A percentile compares a stretch with the other conserved stretches of the same genome.
Conservation (phyloP, 495 filamentous ascomycete species). For the Penicillium macrosclerotiorum region DNA sequence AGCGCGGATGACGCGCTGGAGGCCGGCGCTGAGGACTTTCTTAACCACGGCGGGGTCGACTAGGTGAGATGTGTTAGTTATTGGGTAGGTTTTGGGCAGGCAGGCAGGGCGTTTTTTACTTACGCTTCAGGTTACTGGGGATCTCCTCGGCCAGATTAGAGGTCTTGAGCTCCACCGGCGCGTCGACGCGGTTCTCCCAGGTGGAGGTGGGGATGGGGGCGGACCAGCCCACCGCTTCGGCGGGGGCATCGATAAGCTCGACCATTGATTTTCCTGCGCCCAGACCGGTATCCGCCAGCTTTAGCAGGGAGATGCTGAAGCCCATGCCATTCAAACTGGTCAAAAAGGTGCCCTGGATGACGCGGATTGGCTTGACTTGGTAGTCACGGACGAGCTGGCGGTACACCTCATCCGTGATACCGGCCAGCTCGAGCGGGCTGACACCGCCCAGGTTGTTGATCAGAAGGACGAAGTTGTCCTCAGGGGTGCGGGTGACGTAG, state of each 20-base stretch:
- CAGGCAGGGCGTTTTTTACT: slow-evolving; percentile 10
- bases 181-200: slow-evolving; percentile 49
- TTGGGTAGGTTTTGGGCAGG: neutral
- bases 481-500: slow-evolving; percentile 65
- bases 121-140: slow-evolving; percentile 68
- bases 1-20: slow-evolving; percentile 68
- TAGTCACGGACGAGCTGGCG: slow-evolving; percentile 68
- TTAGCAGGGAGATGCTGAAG: slow-evolving; percentile 85
- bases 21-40: slow-evolving; percentile 60
- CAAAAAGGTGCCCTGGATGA: slow-evolving; percentile 60
- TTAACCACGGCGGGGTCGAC: slow-evolving; percentile 60
- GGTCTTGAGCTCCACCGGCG: slow-evolving; percentile 45
- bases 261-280: slow-evolving; percentile 76
- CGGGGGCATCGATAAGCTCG: slow-evolving; percentile 80
- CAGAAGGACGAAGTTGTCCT: slow-evolving; percentile 68
- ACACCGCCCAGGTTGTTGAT: slow-evolving; percentile 96
- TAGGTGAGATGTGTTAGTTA: slow-evolving; percentile 28
- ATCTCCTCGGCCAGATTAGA: slow-evolving; percentile 56
- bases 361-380: slow-evolving; percentile 68
- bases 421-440: slow-evolving; percentile 82
- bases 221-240: slow-evolving; percentile 83
- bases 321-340: slow-evolving; percentile 91
- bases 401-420: slow-evolving; percentile 85
- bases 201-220: slow-evolving; percentile 59
- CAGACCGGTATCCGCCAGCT: slow-evolving; percentile 75